A percentile compares a stretch with the other conserved stretches of the same genome.
These are phyloP conservation scores for Amanita molliuscula DNA, from an alignment of 768 basidiomycete genomes.

Conservation along the genomic window DNA sequence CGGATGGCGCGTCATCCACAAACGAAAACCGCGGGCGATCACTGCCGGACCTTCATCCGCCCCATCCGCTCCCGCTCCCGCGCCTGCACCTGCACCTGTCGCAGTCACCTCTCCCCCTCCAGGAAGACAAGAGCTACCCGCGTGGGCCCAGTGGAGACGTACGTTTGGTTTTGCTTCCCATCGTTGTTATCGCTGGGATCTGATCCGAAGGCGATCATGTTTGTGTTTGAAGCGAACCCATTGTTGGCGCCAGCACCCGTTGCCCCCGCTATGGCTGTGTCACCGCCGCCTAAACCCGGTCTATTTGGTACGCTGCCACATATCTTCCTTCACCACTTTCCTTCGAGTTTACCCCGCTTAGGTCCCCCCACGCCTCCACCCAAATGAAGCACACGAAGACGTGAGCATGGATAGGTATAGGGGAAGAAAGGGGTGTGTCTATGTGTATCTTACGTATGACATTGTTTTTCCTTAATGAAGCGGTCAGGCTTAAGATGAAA, in stretches of 20 bases:
- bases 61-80: slow-evolving; percentile 27
- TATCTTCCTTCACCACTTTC: neutral
- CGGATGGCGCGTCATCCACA: slow-evolving; percentile 67
- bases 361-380: slow-evolving; percentile 38
- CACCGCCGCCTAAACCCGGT: slow-evolving; percentile 46
- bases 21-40: slow-evolving; percentile 39
- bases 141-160: slow-evolving; percentile 87
- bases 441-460: neutral
- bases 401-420: neutral
- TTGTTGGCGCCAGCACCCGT: slow-evolving; percentile 40
- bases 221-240: slow-evolving; percentile 45
- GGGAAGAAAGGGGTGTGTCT: neutral
- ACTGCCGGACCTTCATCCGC: slow-evolving; percentile 30
- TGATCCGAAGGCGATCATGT: neutral
- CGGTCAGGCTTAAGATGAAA: too few species aligned
- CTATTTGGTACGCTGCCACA: slow-evolving; percentile 43
- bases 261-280: slow-evolving; percentile 22
- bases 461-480: neutral
- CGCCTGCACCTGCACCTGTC: slow-evolving; percentile 26
- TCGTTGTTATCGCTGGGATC: neutral
- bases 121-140: slow-evolving; percentile 47
- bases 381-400: slow-evolving; percentile 21
- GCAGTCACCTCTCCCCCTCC: slow-evolving; percentile 29
- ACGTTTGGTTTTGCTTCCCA: slow-evolving; percentile 14
- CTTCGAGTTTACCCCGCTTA: slow-evolving; percentile 6